These are phyloP conservation scores for Thelephora terrestris DNA, from an alignment of 1,284 basidiomycete species.

Conservation along the genomic window DNA sequence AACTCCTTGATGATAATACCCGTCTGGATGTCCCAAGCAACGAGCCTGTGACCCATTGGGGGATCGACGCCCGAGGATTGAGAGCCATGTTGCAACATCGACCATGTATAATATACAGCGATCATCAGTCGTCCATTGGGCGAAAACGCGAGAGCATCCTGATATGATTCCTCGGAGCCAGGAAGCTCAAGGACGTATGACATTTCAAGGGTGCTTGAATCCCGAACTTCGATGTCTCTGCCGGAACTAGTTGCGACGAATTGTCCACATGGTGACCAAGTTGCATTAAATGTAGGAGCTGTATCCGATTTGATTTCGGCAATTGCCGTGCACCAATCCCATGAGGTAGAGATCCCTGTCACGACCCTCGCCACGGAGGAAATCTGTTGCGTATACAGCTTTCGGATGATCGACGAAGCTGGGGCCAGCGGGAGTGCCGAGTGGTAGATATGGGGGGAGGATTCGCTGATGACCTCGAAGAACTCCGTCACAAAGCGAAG, in stretches of 20 bases:
- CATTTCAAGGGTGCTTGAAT: too few species aligned
- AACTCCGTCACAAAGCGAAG: background rate
- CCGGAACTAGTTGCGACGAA: background rate
- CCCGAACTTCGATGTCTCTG: background rate
- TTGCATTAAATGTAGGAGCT: too few species aligned
- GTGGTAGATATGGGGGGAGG: too few species aligned
- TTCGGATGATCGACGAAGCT: background rate
- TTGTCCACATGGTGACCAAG: too few species aligned
- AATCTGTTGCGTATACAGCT: background rate
- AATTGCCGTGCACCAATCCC: background rate
- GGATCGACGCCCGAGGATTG: background rate
- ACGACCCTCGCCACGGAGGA: background rate
- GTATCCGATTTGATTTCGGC: too few species aligned
- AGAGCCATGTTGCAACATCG: too few species aligned
- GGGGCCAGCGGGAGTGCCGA: too few species aligned
- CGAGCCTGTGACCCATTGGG: background rate
- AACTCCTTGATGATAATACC: background rate
- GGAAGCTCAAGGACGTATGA: too few species aligned
- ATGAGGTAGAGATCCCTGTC: background rate
- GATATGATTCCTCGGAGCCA: background rate
- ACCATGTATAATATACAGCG: background rate
- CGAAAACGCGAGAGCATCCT: background rate
- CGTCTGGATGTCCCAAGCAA: background rate
- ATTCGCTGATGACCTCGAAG: too few species aligned
- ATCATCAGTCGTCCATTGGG: background rate